Evolutionary conservation across 2,329 filamentous ascomycete genomes (phyloP).

Genomic region (Penicillium sumatraense): DNA sequence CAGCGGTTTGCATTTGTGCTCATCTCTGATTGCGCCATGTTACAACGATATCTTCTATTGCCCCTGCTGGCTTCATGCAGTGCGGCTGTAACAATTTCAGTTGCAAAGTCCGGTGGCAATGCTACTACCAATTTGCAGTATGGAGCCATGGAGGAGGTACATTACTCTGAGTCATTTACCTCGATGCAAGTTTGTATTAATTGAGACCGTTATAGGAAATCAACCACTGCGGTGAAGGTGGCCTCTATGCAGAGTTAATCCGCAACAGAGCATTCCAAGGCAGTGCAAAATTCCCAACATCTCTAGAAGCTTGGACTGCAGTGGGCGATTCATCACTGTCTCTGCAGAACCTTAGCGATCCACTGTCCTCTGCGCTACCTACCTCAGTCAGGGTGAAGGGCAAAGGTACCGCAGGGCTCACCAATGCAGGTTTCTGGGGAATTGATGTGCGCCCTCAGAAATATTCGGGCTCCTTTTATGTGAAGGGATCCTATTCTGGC

Average conservation of each 20-base stretch:
- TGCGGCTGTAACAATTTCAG: conserved; percentile 32
- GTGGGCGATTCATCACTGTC: conserved; percentile 34
- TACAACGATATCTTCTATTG: conserved; percentile 28
- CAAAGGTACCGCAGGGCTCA: conserved; percentile 50
- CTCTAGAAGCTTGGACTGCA: conserved; percentile 35
- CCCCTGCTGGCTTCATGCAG: conserved; percentile 30
- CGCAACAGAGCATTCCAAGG: conserved; percentile 43
- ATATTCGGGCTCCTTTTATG: conserved; percentile 58
- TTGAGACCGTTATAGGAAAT: conserved; percentile 26
- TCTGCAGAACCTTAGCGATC: conserved; percentile 44
- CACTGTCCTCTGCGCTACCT: conserved; percentile 51
- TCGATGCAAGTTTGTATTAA: neutral
- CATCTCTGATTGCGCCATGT: conserved; percentile 14
- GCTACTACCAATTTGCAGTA: conserved; percentile 32
- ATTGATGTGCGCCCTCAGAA: conserved; percentile 54
- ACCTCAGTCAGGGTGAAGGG: conserved; percentile 49
- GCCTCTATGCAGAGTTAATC: conserved; percentile 41
- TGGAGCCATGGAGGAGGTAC: conserved; percentile 39
- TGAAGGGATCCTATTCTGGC: conserved; percentile 42
- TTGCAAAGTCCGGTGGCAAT: conserved; percentile 36
- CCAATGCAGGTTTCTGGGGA: conserved; percentile 58
- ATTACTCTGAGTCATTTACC: neutral
- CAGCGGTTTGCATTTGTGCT: conserved; percentile 7
- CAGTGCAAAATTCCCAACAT: conserved; percentile 33
- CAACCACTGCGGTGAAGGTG: conserved; percentile 39